A percentile compares a stretch with the other conserved stretches of the same genome.
Evolutionary conservation across 768 basidiomycete species (phyloP).

Genomic region (Suillus plorans): DNA sequence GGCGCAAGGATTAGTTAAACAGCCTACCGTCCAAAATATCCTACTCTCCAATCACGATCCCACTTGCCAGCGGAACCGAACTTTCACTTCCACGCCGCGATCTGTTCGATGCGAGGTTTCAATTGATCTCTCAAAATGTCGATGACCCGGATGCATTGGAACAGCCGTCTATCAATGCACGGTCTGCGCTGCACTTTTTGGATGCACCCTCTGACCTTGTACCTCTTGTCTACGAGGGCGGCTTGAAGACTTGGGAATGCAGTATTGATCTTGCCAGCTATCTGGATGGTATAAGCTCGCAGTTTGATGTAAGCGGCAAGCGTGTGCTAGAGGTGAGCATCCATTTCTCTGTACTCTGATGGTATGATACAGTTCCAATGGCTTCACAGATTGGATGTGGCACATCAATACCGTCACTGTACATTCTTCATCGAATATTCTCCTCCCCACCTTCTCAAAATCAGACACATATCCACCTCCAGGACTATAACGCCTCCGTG

Average conservation of each 20-base stretch:
- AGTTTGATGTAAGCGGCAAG: constrained; percentile 41
- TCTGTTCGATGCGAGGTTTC: constrained; percentile 95
- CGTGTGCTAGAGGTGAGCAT: constrained; percentile 66
- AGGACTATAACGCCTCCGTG: constrained; percentile 89
- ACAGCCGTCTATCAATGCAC: constrained; percentile 13
- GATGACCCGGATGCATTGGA: constrained; percentile 30
- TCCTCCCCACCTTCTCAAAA: constrained; percentile 23
- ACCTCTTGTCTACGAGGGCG: constrained; percentile 92
- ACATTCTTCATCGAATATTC: constrained; percentile 65
- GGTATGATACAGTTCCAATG: neutral
- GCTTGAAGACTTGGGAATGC: constrained; percentile 98
- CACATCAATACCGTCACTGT: constrained; percentile 82
- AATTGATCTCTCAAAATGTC: constrained; percentile 66
- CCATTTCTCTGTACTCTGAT: neutral
- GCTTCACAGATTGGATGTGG: constrained; percentile 82
- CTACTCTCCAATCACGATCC: constrained; percentile 69
- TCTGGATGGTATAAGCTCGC: constrained; percentile 38
- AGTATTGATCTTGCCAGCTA: constrained; percentile 82
- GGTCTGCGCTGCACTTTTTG: constrained; percentile 57
- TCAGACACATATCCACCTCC: constrained; percentile 67
- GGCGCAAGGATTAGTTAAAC: constrained; percentile 51
- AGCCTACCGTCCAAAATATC: constrained; percentile 73
- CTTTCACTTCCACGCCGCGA: constrained; percentile 71
- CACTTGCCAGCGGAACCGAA: constrained; percentile 35
- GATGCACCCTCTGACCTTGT: constrained; percentile 89